A percentile compares a stretch with the other conserved stretches of the same genome.
Evolutionary conservation across 805 yeast genomes (phyloP).

Genomic region (Myxozyma kluyveri): DNA sequence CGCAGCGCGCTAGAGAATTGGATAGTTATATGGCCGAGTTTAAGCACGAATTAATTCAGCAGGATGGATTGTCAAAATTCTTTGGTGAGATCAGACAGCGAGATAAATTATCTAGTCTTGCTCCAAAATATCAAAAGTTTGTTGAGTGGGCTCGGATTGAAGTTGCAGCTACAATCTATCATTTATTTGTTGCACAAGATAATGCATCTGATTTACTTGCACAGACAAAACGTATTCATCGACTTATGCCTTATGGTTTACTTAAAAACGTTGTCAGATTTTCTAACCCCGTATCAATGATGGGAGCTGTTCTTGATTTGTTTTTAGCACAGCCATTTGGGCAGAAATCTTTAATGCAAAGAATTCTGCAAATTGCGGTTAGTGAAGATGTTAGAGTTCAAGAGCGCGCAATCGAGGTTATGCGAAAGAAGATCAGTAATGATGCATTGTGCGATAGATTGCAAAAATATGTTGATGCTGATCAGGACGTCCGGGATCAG

Average conservation of each 20-base stretch:
- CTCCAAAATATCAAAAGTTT: constrained; percentile 66
- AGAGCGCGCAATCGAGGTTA: constrained; percentile 47
- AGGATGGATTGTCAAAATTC: constrained; percentile 56
- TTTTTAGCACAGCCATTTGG: constrained; percentile 79
- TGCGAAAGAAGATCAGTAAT: constrained; percentile 33
- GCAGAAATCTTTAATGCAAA: constrained; percentile 65
- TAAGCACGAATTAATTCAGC: constrained; percentile 52
- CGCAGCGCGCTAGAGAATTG: constrained; percentile 53
- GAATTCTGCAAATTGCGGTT: constrained; percentile 66
- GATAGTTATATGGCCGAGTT: constrained; percentile 59
- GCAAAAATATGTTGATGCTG: constrained; percentile 37
- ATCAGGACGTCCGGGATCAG: constrained; percentile 35
- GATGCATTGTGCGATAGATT: constrained; percentile 37
- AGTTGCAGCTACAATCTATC: constrained; percentile 79
- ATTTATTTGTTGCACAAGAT: constrained; percentile 76
- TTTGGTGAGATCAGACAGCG: constrained; percentile 65
- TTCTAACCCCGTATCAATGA: constrained; percentile 83
- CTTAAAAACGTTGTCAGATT: constrained; percentile 73
- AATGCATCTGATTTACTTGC: constrained; percentile 71
- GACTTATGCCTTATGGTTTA: constrained; percentile 73
- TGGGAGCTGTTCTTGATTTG: constrained; percentile 74
- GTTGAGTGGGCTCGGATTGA: constrained; percentile 82
- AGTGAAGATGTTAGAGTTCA: constrained; percentile 72
- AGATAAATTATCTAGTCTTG: constrained; percentile 52
- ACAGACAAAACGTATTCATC: constrained; percentile 69